Percentiles rank a stretch among this genome's conserved stretches.
Evolutionary conservation across 164 flowering plant genomes (phyloP).

Genomic region (Saururus chinensis): DNA sequence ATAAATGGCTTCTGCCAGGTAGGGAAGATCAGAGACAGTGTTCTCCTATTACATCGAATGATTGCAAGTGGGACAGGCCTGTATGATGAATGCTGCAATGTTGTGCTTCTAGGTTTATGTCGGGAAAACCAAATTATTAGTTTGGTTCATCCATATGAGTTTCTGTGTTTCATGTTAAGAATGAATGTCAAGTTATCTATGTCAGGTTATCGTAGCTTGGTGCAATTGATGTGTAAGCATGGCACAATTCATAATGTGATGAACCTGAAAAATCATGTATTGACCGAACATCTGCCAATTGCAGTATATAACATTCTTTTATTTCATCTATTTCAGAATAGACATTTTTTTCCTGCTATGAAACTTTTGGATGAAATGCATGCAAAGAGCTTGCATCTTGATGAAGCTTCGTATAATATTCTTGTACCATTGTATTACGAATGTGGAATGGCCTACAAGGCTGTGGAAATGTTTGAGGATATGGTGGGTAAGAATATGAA

Average conservation of each 20-base stretch:
- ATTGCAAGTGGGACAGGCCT: conserved; percentile 24
- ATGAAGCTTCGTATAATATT: conserved; percentile 58
- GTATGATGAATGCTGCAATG: conserved; percentile 24
- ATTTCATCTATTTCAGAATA: conserved; percentile 33
- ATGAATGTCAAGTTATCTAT: conserved; percentile 35
- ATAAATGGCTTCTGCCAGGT: conserved; percentile 33
- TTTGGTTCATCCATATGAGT: conserved; percentile 25
- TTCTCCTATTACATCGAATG: conserved; percentile 27
- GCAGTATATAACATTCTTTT: conserved; percentile 49
- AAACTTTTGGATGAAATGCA: conserved; percentile 35
- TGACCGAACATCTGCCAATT: conserved; percentile 17
- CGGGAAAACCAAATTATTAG: conserved; percentile 13
- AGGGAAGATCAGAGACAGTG: conserved; percentile 33
- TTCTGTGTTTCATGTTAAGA: conserved; percentile 48
- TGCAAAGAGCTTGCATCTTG: conserved; percentile 25
- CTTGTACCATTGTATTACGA: conserved; percentile 44
- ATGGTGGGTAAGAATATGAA: conserved; percentile 50
- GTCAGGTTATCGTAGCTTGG: conserved; percentile 37
- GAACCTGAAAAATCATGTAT: conserved; percentile 40
- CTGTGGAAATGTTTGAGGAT: conserved; percentile 29
- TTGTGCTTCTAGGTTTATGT: conserved; percentile 39
- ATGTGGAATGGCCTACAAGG: conserved; percentile 29
- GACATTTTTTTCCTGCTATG: conserved; percentile 18
- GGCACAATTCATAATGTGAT: conserved; percentile 29
- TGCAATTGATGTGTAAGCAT: conserved; percentile 32